A percentile compares a stretch with the other conserved stretches of the same genome.
phyloP scores from a whole-genome alignment of 2,329 filamentous ascomycete genomes.

The Talaromyces pinophilus region DNA sequence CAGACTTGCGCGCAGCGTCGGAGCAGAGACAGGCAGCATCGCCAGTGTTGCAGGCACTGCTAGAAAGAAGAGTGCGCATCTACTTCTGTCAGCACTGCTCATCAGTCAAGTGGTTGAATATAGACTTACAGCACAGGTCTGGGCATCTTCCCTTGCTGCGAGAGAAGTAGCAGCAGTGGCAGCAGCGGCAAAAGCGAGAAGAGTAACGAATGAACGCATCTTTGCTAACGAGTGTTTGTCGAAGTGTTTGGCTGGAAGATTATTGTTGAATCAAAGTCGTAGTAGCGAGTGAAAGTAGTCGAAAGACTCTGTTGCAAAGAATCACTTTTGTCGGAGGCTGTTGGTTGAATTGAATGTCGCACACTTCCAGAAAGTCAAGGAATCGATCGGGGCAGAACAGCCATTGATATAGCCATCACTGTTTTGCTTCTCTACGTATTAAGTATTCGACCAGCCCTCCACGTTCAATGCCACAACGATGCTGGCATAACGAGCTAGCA shows the following conservation, averaged over 20 bases:
- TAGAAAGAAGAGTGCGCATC: constrained; percentile 22
- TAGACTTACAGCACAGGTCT: constrained; percentile 18
- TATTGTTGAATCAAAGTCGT: not conserved
- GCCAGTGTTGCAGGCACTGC: constrained; percentile 22
- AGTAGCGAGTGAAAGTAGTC: not conserved
- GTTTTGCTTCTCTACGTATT: not conserved
- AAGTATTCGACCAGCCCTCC: not conserved
- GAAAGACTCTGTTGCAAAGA: not conserved
- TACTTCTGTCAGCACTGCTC: not conserved
- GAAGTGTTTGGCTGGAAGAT: not conserved
- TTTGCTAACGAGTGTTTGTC: constrained; percentile 12
- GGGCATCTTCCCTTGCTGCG: constrained; percentile 13
- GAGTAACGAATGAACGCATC: constrained; percentile 18
- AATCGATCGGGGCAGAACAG: not conserved
- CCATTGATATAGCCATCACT: constrained; percentile 1
- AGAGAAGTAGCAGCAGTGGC: constrained; percentile 18
- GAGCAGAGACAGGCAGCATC: constrained; percentile 23
- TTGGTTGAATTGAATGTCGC: not conserved
- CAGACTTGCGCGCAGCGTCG: constrained; percentile 13
- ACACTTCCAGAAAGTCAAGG: not conserved
- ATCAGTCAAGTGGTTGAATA: too few species aligned
- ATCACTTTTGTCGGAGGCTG: not conserved
- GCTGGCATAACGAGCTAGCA: constrained; percentile 8
- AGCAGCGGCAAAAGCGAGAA: constrained; percentile 21
- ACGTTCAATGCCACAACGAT: not conserved